phyloP scores from a whole-genome alignment of 148 eudicot genomes.

The Rhododendron molle region DNA sequence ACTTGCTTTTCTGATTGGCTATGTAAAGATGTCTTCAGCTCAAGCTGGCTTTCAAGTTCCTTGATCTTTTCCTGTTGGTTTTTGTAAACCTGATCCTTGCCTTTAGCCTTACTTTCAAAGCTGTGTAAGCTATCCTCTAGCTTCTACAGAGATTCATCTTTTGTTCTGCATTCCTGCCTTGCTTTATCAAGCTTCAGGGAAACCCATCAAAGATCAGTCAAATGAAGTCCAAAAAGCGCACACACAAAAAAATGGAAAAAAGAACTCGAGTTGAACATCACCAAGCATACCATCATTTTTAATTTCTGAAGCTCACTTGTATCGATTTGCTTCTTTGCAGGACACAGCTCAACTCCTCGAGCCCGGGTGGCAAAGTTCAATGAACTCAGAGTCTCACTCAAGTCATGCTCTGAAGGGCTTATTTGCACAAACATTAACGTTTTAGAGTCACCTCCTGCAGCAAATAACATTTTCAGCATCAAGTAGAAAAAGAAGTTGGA shows the following conservation, averaged over 20 bases:
- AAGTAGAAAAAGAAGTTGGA: background rate
- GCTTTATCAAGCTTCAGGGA: conserved; percentile 70
- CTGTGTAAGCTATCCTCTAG: conserved; percentile 75
- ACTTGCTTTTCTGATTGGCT: conserved; percentile 65
- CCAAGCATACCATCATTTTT: conserved; percentile 55
- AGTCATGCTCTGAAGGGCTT: conserved; percentile 88
- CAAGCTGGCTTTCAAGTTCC: conserved; percentile 75
- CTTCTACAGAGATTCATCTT: conserved; percentile 73
- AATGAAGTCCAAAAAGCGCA: too few relatives aligned
- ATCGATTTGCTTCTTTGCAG: conserved; percentile 75
- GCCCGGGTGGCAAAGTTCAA: conserved; percentile 88
- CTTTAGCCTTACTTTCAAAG: conserved; percentile 71
- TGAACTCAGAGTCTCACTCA: conserved; percentile 83
- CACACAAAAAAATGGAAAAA: background rate
- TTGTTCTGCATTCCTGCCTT: conserved; percentile 64
- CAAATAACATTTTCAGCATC: background rate
- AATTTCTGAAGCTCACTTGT: conserved; percentile 77
- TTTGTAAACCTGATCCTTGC: conserved; percentile 68
- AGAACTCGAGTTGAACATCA: background rate
- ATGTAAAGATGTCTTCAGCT: conserved; percentile 43
- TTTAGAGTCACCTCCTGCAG: conserved; percentile 87
- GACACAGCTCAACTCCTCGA: conserved; percentile 85
- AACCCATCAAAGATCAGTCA: conserved; percentile 11
- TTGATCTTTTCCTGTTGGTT: conserved; percentile 75
- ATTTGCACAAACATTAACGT: conserved; percentile 94